Evolutionary conservation across 495 filamentous ascomycete genomes (phyloP).

Genomic region (Xanthoparmelia taractica): DNA sequence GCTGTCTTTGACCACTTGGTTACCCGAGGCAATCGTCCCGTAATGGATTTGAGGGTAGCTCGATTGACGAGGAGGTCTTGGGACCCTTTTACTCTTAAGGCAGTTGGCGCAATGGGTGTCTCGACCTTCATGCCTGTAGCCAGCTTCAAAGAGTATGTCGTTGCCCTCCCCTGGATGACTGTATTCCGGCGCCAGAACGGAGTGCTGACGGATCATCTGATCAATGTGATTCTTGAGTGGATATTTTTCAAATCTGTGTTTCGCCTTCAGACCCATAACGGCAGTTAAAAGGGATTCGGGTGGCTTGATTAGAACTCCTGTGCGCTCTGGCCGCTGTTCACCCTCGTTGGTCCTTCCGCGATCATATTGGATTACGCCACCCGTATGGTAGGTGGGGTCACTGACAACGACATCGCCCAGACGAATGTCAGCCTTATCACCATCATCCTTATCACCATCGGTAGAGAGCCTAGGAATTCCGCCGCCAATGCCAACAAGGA

Average conservation of each 20-base stretch:
- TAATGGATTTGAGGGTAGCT: slow-evolving; percentile 21
- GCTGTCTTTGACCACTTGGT: slow-evolving; percentile 31
- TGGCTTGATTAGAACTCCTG: neutral
- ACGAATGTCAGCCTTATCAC: neutral
- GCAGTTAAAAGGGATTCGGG: neutral
- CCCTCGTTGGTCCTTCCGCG: neutral
- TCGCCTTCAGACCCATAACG: neutral
- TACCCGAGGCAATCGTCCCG: slow-evolving; percentile 33
- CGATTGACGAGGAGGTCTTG: neutral
- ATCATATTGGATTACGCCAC: neutral
- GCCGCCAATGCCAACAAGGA: neutral
- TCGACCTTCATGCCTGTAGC: neutral
- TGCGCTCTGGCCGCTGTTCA: neutral
- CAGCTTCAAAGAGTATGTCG: neutral
- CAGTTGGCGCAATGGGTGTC: neutral
- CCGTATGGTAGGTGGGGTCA: neutral
- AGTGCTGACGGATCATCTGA: neutral
- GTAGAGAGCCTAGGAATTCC: neutral
- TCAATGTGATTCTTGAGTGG: neutral
- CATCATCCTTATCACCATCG: no score
- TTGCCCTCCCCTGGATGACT: neutral
- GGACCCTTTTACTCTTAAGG: neutral
- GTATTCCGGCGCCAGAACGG: neutral
- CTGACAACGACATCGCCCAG: neutral
- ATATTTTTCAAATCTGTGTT: neutral